phyloP scores from a whole-genome alignment of 768 basidiomycete species.

The Phallus indusiatus region DNA sequence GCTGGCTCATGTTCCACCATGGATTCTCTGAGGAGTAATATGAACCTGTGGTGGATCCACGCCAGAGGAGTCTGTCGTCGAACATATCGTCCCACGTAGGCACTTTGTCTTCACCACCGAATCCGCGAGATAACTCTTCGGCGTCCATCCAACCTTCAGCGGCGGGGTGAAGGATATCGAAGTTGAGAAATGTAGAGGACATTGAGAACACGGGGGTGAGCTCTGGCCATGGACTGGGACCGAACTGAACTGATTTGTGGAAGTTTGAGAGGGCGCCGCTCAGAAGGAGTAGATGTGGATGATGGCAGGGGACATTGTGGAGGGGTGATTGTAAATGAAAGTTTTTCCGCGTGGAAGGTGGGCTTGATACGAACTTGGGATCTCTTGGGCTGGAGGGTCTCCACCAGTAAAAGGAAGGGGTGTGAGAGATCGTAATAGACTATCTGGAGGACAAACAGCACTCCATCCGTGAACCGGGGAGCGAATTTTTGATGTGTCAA shows the following conservation, averaged over 20 bases:
- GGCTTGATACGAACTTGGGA: not conserved
- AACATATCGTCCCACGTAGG: conserved; percentile 55
- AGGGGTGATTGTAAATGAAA: conserved; percentile 41
- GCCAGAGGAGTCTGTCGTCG: conserved; percentile 58
- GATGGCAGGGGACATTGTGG: conserved; percentile 43
- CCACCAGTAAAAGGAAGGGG: not conserved
- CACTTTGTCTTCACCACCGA: not conserved
- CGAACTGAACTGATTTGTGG: conserved; percentile 14
- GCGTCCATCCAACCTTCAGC: conserved; percentile 41
- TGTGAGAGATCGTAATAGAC: not conserved
- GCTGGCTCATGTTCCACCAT: conserved; percentile 41
- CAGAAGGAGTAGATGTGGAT: conserved; percentile 27
- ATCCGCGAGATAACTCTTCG: conserved; percentile 35
- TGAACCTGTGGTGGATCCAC: conserved; percentile 68
- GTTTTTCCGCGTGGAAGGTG: conserved; percentile 8
- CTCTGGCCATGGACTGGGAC: conserved; percentile 32
- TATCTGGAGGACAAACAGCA: conserved; percentile 23
- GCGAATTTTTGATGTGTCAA: not conserved
- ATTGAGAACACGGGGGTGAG: conserved; percentile 46
- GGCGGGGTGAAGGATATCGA: conserved; percentile 43
- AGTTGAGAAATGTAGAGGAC: conserved; percentile 41
- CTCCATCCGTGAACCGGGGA: conserved; percentile 12
- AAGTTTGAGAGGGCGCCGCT: conserved; percentile 45
- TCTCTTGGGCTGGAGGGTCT: not conserved
- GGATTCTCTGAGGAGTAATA: conserved; percentile 26